phyloP scores from a whole-genome alignment of 208 protist genomes.

The Trypanosoma congolense region DNA sequence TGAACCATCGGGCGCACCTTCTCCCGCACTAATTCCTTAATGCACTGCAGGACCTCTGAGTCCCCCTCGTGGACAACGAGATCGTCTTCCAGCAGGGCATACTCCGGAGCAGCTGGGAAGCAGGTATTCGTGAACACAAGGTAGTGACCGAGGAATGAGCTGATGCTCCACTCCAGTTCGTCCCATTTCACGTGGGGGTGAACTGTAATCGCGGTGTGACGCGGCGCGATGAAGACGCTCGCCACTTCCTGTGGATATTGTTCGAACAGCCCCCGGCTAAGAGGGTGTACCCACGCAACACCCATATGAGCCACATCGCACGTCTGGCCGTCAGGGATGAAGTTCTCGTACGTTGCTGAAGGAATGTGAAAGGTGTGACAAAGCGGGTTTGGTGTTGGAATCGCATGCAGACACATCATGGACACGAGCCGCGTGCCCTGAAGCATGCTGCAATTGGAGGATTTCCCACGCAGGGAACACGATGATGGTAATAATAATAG shows the following conservation, averaged over 20 bases:
- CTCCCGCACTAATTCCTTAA: conserved; percentile 91
- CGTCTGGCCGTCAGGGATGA: conserved; percentile 69
- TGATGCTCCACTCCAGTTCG: conserved; percentile 79
- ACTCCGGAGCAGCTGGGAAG: conserved; percentile 65
- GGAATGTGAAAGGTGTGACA: conserved; percentile 77
- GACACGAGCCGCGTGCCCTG: conserved; percentile 22
- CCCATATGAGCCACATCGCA: conserved; percentile 85
- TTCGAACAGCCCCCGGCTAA: conserved; percentile 82
- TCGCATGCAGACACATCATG: conserved; percentile 72
- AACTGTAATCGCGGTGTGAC: conserved; percentile 70
- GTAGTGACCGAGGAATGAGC: conserved; percentile 86
- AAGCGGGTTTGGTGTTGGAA: conserved; percentile 79
- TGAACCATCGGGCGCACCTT: conserved; percentile 91
- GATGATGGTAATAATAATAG: not conserved
- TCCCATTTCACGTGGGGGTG: conserved; percentile 68
- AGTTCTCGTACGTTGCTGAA: conserved; percentile 62
- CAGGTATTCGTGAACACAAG: conserved; percentile 69
- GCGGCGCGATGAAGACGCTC: conserved; percentile 79
- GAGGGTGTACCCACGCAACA: conserved; percentile 79
- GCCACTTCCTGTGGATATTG: conserved; percentile 81
- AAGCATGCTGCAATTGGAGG: conserved; percentile 37
- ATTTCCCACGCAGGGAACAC: not conserved
- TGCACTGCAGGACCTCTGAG: conserved; percentile 87
- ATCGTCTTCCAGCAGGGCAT: conserved; percentile 83
- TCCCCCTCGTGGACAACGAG: conserved; percentile 58